phyloP scores from a whole-genome alignment of 2,329 filamentous ascomycete genomes.

The Beauveria caledonica region DNA sequence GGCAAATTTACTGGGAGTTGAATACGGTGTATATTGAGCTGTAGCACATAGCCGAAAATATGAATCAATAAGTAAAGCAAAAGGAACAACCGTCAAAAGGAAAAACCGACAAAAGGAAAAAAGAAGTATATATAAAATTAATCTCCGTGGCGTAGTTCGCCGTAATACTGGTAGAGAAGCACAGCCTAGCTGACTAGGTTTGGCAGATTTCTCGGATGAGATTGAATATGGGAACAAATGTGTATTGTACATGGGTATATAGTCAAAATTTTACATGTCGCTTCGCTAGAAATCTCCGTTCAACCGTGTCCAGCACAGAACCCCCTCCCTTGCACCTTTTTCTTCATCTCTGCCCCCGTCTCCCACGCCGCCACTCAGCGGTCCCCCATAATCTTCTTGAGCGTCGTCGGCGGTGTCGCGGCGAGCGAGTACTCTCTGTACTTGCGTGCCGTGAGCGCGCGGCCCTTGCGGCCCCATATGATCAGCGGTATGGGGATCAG shows the following conservation, averaged over 20 bases:
- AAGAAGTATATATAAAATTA: no score
- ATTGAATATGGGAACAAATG: no score
- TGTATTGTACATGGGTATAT: background rate
- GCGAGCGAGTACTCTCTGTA: constrained; percentile 3
- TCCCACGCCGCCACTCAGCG: background rate
- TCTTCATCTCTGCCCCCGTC: no score
- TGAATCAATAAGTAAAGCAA: background rate
- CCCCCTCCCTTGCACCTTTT: no score
- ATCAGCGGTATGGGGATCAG: constrained; percentile 2
- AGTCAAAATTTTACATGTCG: background rate
- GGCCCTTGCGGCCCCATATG: background rate
- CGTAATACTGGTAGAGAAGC: no score
- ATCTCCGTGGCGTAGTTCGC: no score
- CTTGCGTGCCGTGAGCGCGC: background rate
- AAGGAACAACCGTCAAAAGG: background rate
- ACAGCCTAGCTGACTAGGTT: no score
- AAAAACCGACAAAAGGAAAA: background rate
- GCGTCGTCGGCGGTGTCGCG: background rate
- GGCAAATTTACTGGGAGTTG: background rate
- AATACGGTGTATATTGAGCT: background rate
- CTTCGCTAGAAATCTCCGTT: background rate
- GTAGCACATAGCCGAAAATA: background rate
- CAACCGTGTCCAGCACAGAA: background rate
- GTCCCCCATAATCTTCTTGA: constrained; percentile 1
- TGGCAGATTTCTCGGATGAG: no score